These are phyloP conservation scores for Hanseniaspora jakobsenii DNA, from an alignment of 805 yeast genomes.

Conservation along the genomic window DNA sequence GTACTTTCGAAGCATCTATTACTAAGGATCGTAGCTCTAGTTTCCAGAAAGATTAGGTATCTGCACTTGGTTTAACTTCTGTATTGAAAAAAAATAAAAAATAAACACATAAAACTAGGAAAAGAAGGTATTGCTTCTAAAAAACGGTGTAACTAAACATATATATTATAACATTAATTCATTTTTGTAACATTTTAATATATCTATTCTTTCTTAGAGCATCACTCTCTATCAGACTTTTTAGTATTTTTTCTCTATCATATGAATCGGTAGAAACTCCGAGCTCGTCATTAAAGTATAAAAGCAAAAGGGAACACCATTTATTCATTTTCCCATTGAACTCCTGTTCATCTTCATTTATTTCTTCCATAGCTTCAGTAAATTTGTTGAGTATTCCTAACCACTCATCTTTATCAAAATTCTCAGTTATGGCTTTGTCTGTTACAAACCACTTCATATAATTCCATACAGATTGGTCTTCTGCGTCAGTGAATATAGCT, in stretches of 20 bases:
- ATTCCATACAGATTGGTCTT: conserved; percentile 87
- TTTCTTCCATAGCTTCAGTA: conserved; percentile 40
- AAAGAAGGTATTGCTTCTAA: no score
- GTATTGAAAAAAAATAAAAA: not conserved
- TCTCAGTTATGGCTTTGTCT: conserved; percentile 23
- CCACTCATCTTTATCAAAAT: conserved; percentile 22
- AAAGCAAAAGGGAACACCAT: conserved; percentile 63
- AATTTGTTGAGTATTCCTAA: conserved; percentile 35
- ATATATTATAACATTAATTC: no score
- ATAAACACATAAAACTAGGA: not conserved
- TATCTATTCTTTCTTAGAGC: conserved; percentile 57
- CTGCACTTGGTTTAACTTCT: not conserved
- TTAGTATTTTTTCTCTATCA: conserved; percentile 24
- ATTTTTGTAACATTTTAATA: conserved; percentile 4
- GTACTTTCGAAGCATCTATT: no score
- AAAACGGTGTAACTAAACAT: no score
- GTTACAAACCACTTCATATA: conserved; percentile 68
- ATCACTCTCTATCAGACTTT: conserved; percentile 41
- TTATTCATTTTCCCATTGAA: conserved; percentile 51
- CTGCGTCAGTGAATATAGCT: conserved; percentile 86
- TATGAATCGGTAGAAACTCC: conserved; percentile 28
- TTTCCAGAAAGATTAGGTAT: not conserved
- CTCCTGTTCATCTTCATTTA: conserved; percentile 61
- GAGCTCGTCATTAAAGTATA: conserved; percentile 33
- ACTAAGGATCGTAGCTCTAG: not conserved